phyloP scores from a whole-genome alignment of 139 green algal genomes.

The Microglena sp. region DNA sequence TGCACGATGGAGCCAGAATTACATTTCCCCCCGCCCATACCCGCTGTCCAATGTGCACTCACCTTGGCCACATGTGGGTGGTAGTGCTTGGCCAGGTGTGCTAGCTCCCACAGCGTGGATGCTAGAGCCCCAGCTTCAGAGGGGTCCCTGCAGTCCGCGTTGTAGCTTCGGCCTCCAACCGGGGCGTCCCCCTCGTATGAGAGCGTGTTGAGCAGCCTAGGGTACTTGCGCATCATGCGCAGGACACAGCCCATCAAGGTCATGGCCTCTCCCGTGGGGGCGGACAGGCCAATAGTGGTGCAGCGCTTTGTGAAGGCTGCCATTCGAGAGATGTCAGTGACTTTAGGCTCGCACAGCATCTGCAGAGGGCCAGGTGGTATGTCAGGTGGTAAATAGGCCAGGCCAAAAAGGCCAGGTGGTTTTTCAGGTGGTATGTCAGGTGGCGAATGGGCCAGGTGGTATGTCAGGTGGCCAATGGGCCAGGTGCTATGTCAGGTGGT shows the following conservation, averaged over 20 bases:
- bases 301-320: conserved; percentile 18
- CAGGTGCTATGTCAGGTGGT: too few species aligned
- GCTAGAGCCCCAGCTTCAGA: conserved; percentile 35
- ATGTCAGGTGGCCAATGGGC: too few species aligned
- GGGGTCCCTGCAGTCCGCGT: conserved; percentile 33
- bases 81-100: conserved; percentile 28
- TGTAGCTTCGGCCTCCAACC: conserved; percentile 27
- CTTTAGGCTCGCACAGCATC: conserved; percentile 35
- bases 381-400: too few species aligned
- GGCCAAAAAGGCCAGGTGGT: too few species aligned
- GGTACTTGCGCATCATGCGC: conserved; percentile 34
- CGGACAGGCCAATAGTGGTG: not conserved
- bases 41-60: not conserved
- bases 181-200: conserved; percentile 55
- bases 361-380: too few species aligned
- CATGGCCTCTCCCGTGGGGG: conserved; percentile 3
- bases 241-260: conserved; percentile 15
- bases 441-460: too few species aligned
- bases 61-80: conserved; percentile 37
- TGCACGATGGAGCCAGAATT: too few species aligned
- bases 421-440: too few species aligned
- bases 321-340: conserved; percentile 33
- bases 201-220: conserved; percentile 49
- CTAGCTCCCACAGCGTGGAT: conserved; percentile 44
- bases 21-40: too few species aligned